Percentiles rank a stretch among this genome's conserved stretches.
Conservation (phyloP, 1,284 basidiomycete genomes). For the Xerocomus cyaneibrunnescens region DNA sequence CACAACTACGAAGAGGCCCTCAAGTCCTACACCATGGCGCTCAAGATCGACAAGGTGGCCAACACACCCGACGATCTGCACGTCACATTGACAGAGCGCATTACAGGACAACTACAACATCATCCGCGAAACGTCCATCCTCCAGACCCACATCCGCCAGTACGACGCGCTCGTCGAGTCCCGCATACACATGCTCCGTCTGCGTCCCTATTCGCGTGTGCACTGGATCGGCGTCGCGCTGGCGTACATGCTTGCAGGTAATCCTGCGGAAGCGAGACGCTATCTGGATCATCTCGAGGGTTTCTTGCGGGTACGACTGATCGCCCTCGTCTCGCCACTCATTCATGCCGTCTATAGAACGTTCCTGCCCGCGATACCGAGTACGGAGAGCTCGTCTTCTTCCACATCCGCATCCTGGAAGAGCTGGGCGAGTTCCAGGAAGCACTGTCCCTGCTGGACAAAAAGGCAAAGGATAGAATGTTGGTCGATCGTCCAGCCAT, state of each 20-base stretch:
- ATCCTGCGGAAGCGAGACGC: conserved; percentile 69
- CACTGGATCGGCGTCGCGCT: conserved; percentile 93
- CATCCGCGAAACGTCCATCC: conserved; percentile 85
- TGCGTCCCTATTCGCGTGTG: conserved; percentile 82
- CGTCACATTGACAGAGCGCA: conserved; percentile 8
- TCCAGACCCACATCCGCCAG: conserved; percentile 89
- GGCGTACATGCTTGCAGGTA: conserved; percentile 84
- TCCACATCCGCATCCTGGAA: conserved; percentile 79
- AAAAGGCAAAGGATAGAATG: conserved; percentile 59
- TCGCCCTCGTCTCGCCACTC: neutral
- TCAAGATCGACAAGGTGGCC: conserved; percentile 85
- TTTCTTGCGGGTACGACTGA: conserved; percentile 52
- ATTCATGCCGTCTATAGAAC: conserved; percentile 46
- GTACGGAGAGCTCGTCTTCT: conserved; percentile 83
- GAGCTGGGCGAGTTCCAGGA: conserved; percentile 68
- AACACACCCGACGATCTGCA: neutral
- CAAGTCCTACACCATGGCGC: conserved; percentile 80
- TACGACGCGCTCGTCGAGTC: conserved; percentile 83
- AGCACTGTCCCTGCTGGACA: conserved; percentile 63
- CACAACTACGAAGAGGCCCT: conserved; percentile 90
- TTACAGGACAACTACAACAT: conserved; percentile 91
- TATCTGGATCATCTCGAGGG: conserved; percentile 71
- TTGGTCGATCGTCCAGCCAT: conserved; percentile 74
- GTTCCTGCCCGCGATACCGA: conserved; percentile 80
- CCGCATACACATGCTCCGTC: conserved; percentile 75